These are phyloP conservation scores for Astrothelium macrocarpum DNA, from an alignment of 495 filamentous ascomycete genomes.

Conservation along the genomic window DNA sequence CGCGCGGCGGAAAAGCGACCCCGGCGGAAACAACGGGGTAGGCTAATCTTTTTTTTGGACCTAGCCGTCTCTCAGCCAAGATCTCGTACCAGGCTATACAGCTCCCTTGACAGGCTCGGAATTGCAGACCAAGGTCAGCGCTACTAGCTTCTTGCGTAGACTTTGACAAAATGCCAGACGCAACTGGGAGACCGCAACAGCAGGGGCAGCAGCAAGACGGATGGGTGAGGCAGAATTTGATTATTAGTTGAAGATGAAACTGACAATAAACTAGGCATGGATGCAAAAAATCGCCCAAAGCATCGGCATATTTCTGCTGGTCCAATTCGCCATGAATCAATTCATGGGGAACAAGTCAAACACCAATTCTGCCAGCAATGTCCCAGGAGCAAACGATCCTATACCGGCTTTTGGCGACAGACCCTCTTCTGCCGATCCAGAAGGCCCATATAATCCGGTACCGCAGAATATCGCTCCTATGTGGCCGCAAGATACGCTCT, in stretches of 20 bases:
- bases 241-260: neutral
- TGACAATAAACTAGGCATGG: slow-evolving; percentile 33
- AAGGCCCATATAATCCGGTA: slow-evolving; percentile 57
- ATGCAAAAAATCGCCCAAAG: slow-evolving; percentile 46
- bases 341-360: slow-evolving; percentile 42
- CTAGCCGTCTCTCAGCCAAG: neutral
- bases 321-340: slow-evolving; percentile 53
- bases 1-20: neutral
- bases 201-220: neutral
- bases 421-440: slow-evolving; percentile 46
- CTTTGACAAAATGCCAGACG: neutral
- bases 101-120: neutral
- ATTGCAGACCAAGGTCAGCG: neutral
- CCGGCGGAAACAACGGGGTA: neutral
- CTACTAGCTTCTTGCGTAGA: neutral
- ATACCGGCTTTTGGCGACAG: slow-evolving; percentile 60
- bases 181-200: neutral
- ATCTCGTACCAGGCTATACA: neutral
- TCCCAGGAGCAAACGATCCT: slow-evolving; percentile 37
- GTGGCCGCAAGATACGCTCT: slow-evolving; percentile 64
- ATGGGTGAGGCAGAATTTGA: neutral
- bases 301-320: slow-evolving; percentile 58
- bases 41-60: neutral
- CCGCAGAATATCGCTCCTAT: slow-evolving; percentile 76
- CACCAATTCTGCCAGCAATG: slow-evolving; percentile 37